Evolutionary conservation across 2,329 filamentous ascomycete species (phyloP).

Genomic region (Blastomyces percursus): DNA sequence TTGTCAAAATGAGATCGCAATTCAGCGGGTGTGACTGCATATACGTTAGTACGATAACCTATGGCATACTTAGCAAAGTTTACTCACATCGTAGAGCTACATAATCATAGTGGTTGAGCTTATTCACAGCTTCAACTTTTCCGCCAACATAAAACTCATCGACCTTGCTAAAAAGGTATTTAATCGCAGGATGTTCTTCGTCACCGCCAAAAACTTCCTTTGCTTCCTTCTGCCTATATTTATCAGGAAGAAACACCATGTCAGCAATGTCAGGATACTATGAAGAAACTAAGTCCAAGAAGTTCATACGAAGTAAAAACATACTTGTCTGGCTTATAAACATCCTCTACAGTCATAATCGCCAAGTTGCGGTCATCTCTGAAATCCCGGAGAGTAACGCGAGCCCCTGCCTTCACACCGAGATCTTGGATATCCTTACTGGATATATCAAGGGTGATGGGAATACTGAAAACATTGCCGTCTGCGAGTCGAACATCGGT

Average conservation of each 20-base stretch:
- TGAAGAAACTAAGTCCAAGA: neutral
- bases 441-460: conserved; percentile 82
- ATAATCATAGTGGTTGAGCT: conserved; percentile 97
- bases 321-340: conserved; percentile 93
- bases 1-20: conserved; percentile 97
- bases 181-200: conserved; percentile 81
- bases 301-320: conserved; percentile 23
- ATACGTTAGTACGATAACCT: neutral
- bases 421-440: conserved; percentile 62
- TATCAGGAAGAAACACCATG: conserved; percentile 7
- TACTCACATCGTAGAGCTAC: conserved; percentile 79
- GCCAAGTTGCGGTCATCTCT: conserved; percentile 92
- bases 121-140: conserved; percentile 90
- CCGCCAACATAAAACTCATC: conserved; percentile 89
- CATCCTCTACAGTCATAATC: conserved; percentile 88
- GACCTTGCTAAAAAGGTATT: conserved; percentile 71
- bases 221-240: conserved; percentile 66
- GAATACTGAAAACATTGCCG: conserved; percentile 90
- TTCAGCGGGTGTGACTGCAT: conserved; percentile 76
- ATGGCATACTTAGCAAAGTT: neutral
- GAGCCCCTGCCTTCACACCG: conserved; percentile 65
- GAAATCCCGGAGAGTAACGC: conserved; percentile 85
- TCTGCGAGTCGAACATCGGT: conserved; percentile 74
- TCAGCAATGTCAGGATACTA: neutral
- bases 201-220: conserved; percentile 90